Conservation (phyloP, 2,329 filamentous ascomycete genomes). For the Bisporella sp. region DNA sequence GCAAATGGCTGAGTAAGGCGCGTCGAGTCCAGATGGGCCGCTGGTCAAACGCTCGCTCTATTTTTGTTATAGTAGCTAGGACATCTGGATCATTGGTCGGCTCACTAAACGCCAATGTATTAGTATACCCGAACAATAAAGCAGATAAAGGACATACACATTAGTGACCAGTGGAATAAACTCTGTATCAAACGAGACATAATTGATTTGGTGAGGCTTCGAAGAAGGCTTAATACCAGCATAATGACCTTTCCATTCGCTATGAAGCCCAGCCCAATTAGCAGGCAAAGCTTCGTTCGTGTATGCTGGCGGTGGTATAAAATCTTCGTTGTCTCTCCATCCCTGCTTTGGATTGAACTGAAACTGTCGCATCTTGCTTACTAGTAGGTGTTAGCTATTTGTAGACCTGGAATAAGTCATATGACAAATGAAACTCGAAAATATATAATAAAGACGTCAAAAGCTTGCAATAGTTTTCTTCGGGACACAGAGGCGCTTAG, state of each 20-base stretch:
- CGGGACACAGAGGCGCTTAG: too few relatives aligned
- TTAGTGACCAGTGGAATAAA: slow-evolving; percentile 11
- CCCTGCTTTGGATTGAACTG: slow-evolving; percentile 58
- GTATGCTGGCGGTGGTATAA: slow-evolving; percentile 75
- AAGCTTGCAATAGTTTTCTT: too few relatives aligned
- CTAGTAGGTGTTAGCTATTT: slow-evolving; percentile 29
- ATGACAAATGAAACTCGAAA: too few relatives aligned
- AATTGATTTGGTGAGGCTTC: slow-evolving; percentile 3
- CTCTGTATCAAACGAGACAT: slow-evolving; percentile 16
- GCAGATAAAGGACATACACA: slow-evolving; percentile 3
- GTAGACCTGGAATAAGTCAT: too few relatives aligned
- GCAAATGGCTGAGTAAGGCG: slow-evolving; percentile 68
- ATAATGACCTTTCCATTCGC: neutral
- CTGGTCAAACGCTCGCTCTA: slow-evolving; percentile 60
- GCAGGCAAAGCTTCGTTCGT: slow-evolving; percentile 69
- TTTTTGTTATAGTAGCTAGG: slow-evolving; percentile 53
- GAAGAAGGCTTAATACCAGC: slow-evolving; percentile 4
- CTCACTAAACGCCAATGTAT: too few relatives aligned
- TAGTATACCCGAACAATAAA: too few relatives aligned
- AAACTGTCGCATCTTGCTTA: slow-evolving; percentile 56
- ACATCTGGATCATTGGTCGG: slow-evolving; percentile 43
- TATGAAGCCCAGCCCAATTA: slow-evolving; percentile 40
- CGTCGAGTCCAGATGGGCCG: slow-evolving; percentile 85
- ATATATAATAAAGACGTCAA: too few relatives aligned
- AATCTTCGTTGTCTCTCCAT: slow-evolving; percentile 52